Percentiles rank a stretch among this genome's conserved stretches.
These are phyloP conservation scores for Stagonosporopsis rhizophila DNA, from an alignment of 2,329 filamentous ascomycete genomes.

Conservation along the genomic window DNA sequence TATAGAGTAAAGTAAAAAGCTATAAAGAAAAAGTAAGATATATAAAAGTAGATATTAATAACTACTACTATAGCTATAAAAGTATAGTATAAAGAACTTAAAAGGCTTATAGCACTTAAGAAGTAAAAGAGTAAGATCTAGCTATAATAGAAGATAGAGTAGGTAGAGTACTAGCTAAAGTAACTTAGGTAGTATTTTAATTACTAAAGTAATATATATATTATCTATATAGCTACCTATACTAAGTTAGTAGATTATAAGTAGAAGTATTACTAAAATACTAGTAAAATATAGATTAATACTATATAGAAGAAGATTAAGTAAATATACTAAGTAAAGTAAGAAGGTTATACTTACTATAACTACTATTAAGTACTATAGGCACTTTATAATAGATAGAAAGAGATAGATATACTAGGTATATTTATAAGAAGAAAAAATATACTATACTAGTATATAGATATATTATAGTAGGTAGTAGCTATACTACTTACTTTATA, in stretches of 20 bases:
- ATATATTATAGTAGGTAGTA: neutral
- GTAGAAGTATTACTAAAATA: neutral
- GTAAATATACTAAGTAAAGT: neutral
- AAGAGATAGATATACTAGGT: constrained; percentile 3
- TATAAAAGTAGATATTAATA: neutral
- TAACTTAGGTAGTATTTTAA: constrained; percentile 2
- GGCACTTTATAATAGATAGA: constrained; percentile 3
- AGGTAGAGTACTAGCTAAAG: constrained; percentile 4
- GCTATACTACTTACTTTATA: neutral
- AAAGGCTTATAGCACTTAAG: neutral
- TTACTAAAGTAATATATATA: constrained; percentile 4
- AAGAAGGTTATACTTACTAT: neutral
- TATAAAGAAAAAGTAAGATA: neutral
- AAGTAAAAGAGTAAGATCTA: constrained; percentile 1
- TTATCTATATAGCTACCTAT: constrained; percentile 1
- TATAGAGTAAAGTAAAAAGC: neutral
- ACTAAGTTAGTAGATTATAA: neutral
- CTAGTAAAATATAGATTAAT: neutral
- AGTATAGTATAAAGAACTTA: neutral
- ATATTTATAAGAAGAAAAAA: neutral
- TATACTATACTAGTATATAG: neutral
- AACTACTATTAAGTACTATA: constrained; percentile 3
- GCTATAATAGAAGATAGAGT: constrained; percentile 2
- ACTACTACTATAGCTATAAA: neutral
- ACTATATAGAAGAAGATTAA: neutral